These are phyloP conservation scores for Penicillium sp. DNA, from an alignment of 2,329 filamentous ascomycete species.

Conservation along the genomic window DNA sequence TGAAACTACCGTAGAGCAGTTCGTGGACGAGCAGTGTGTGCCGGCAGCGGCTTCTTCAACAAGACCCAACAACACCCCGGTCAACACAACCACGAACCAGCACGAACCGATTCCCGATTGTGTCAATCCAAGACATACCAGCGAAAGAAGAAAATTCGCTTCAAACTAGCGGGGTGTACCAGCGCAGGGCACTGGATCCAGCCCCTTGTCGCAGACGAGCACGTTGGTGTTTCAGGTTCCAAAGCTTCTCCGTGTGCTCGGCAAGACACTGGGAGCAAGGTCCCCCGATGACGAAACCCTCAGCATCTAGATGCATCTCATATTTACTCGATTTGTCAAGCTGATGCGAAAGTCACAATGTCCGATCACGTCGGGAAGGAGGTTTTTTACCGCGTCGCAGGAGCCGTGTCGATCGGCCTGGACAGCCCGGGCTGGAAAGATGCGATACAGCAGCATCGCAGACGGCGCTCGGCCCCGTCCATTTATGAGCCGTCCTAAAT, in stretches of 20 bases:
- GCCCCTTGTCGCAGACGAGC: neutral
- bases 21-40: neutral
- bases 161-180: neutral
- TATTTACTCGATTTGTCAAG: neutral
- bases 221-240: constrained; percentile 1
- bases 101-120: neutral
- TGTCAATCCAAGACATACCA: neutral
- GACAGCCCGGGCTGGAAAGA: neutral
- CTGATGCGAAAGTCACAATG: neutral
- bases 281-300: neutral
- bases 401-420: neutral
- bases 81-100: neutral
- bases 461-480: neutral
- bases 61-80: neutral
- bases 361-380: neutral
- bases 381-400: neutral
- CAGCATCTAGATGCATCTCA: neutral
- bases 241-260: constrained; percentile 1
- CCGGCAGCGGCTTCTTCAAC: neutral
- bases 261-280: neutral
- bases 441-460: neutral
- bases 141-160: neutral
- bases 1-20: neutral
- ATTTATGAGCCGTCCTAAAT: neutral
- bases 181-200: neutral